Evolutionary conservation across 192 early-diverging fungal genomes (phyloP).

Genomic region (Coemansia umbellata): DNA sequence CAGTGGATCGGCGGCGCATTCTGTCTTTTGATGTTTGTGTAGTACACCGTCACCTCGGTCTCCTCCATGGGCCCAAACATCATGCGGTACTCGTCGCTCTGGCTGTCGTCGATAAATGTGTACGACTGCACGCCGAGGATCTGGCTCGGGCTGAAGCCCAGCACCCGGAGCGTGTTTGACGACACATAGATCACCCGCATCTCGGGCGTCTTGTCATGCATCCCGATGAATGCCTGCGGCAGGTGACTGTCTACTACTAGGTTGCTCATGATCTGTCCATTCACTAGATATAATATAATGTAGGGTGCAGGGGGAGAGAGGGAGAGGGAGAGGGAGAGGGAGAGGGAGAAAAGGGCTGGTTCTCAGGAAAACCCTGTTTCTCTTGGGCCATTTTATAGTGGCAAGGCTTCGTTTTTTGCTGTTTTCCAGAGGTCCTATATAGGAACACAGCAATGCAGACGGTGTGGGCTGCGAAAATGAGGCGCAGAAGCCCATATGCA

Average conservation of each 20-base stretch:
- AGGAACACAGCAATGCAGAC: too few relatives aligned
- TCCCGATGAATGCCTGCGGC: constrained; percentile 19
- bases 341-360: too few relatives aligned
- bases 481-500: too few relatives aligned
- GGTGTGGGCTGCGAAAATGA: too few relatives aligned
- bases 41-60: constrained; percentile 2
- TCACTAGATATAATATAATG: background rate
- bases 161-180: constrained; percentile 5
- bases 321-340: too few relatives aligned
- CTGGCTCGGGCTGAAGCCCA: constrained; percentile 8
- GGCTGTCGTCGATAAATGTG: constrained; percentile 1
- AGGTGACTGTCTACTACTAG: too few relatives aligned
- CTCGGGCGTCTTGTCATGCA: constrained; percentile 31
- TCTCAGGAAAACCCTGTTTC: too few relatives aligned
- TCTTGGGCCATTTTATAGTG: too few relatives aligned
- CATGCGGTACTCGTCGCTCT: constrained; percentile 3
- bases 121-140: constrained; percentile 1
- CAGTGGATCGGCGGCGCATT: background rate
- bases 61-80: background rate
- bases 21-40: background rate
- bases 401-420: too few relatives aligned
- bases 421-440: too few relatives aligned
- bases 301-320: too few relatives aligned
- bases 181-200: constrained; percentile 35
- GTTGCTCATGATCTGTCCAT: too few relatives aligned